Evolutionary conservation across 495 filamentous ascomycete genomes (phyloP), one percentile per base, ranked within the genome.

Genomic region (Talaromyces borbonicus): DNA sequence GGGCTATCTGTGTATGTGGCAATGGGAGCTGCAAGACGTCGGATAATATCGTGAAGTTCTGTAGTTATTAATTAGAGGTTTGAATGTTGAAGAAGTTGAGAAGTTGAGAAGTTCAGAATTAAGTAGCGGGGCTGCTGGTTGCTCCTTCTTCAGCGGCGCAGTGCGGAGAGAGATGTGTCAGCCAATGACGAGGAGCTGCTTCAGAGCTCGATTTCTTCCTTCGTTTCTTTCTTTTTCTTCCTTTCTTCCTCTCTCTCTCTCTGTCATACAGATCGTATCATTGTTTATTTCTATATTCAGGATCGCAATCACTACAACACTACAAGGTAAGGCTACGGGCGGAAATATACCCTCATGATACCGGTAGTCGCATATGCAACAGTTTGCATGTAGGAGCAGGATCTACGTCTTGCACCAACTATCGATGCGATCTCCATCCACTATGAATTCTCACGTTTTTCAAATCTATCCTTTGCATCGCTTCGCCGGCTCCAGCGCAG

Each of bases 401-500:
- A 12, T 16, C 14, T 18, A 18, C 32, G 32, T 29, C 32, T 3
- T 36, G 3, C 32, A 8, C 8, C 32, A 19, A 35, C 11, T 1
- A 7, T 37, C 14, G 11, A 16, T 12, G 35, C 7, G 14, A 19
- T 19, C 6, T 37, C n/a, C 12, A 46, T 11, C 14, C n/a, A 37
- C 33, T 8, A 72, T 73, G 68, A 57, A 58, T 43, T 56, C 52
- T 14, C 52, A 40, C 20, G 33, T 48, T 31, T 87, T 86, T 52
- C 60, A 79, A 23, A 78, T 86, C 35, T 77, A 83, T 47, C 80
- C 81, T 8, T 56, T 80, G 30, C 55, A 66, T 49, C 75, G 76
- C 30, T 85, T 85, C 52, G 61, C 55, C 25, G 78, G 77, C 44
- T 67, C 74, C 37, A 78, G 69, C 55, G 75, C 79, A 29, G 65